Percentiles rank a stretch among this genome's conserved stretches.
Evolutionary conservation across 345 rosid species (phyloP).

Genomic region (Odontarrhena argentea): DNA sequence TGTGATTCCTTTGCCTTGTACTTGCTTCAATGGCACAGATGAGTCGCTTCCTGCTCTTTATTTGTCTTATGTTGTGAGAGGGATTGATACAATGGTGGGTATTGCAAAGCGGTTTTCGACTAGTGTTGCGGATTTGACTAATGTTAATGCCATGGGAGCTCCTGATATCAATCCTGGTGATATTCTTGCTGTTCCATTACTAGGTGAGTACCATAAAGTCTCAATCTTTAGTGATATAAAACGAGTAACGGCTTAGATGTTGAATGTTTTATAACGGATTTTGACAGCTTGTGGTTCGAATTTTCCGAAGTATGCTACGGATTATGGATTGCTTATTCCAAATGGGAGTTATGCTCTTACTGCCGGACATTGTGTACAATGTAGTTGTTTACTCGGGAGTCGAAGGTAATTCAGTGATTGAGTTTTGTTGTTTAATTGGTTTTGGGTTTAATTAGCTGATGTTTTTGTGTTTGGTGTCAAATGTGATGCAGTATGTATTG

Average conservation of each 20-base stretch:
- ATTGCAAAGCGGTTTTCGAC: slow-evolving; percentile 75
- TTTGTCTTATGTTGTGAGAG: slow-evolving; percentile 78
- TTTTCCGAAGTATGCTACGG: slow-evolving; percentile 77
- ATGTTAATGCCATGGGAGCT: slow-evolving; percentile 94
- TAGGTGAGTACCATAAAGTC: slow-evolving; percentile 48
- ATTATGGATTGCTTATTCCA: slow-evolving; percentile 73
- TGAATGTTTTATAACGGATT: slow-evolving; percentile 10
- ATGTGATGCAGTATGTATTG: slow-evolving; percentile 72
- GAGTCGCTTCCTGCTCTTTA: slow-evolving; percentile 79
- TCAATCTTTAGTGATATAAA: slow-evolving; percentile 4
- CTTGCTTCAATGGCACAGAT: slow-evolving; percentile 91
- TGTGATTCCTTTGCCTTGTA: slow-evolving; percentile 83
- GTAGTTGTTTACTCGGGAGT: slow-evolving; percentile 87
- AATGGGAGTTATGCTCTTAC: slow-evolving; percentile 91
- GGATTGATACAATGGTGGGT: slow-evolving; percentile 65
- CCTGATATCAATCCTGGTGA: slow-evolving; percentile 67
- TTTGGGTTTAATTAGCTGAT: slow-evolving; percentile 25
- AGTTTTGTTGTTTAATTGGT: background rate
- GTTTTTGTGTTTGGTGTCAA: slow-evolving; percentile 13
- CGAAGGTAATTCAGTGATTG: slow-evolving; percentile 57
- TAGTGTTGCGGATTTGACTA: slow-evolving; percentile 82
- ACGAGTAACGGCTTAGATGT: background rate
- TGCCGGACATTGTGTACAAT: slow-evolving; percentile 95
- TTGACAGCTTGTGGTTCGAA: slow-evolving; percentile 82
- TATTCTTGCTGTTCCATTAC: slow-evolving; percentile 82